Conservation (phyloP, 352 stramenopile species). For the Pythium dissotocum region DNA sequence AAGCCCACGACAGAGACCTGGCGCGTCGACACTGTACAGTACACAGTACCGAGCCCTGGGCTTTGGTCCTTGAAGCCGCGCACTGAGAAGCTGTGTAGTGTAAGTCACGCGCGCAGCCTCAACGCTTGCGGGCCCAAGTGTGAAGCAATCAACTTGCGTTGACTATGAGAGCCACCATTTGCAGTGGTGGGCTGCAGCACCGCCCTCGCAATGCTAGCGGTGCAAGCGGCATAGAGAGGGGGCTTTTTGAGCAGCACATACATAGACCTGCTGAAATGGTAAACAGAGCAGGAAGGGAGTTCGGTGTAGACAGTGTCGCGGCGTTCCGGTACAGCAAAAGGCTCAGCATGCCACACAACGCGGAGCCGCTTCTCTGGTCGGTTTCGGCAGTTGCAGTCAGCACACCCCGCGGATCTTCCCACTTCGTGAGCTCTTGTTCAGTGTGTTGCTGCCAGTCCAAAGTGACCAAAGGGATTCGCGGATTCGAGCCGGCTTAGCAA, state of each 20-base stretch:
- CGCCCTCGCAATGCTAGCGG: background rate
- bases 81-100: background rate
- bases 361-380: background rate
- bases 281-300: background rate
- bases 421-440: background rate
- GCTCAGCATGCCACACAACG: background rate
- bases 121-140: background rate
- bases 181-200: background rate
- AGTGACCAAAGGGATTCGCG: background rate
- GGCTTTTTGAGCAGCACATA: too few species aligned
- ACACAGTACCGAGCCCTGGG: background rate
- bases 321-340: too few species aligned
- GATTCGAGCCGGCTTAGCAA: background rate
- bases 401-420: background rate
- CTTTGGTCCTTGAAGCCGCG: background rate
- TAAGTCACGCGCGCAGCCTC: background rate
- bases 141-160: background rate
- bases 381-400: background rate
- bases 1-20: background rate
- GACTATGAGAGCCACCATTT: too few species aligned
- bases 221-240: too few species aligned
- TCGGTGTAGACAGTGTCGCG: background rate
- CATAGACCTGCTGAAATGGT: too few species aligned
- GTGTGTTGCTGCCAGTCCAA: background rate
- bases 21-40: background rate